These are phyloP conservation scores for Exsudoporus frostii DNA, from an alignment of 768 basidiomycete species.

Conservation along the genomic window DNA sequence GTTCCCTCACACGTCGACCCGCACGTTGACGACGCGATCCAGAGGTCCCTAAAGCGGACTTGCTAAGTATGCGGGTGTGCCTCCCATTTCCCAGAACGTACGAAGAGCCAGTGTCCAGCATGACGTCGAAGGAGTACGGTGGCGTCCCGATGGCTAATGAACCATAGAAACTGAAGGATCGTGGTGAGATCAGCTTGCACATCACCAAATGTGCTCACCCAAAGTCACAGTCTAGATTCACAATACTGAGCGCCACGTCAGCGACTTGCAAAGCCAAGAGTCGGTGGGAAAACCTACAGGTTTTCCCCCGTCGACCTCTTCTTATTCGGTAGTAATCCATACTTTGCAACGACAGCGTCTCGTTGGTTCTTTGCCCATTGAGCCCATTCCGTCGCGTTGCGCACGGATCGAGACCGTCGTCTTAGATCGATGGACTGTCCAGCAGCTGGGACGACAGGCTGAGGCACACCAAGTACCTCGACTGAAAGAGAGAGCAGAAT, in stretches of 20 bases:
- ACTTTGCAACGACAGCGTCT: slow-evolving; percentile 44
- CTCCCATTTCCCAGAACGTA: slow-evolving; percentile 11
- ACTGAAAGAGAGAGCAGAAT: slow-evolving; percentile 10
- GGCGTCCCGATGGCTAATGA: slow-evolving; percentile 44
- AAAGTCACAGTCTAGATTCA: slow-evolving; percentile 63
- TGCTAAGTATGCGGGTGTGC: background rate
- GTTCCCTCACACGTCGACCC: slow-evolving; percentile 31
- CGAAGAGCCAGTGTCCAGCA: slow-evolving; percentile 51
- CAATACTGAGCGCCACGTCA: slow-evolving; percentile 40
- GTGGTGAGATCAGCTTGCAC: background rate
- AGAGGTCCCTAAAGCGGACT: slow-evolving; percentile 43
- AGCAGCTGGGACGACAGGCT: slow-evolving; percentile 3
- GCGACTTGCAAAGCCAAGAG: background rate
- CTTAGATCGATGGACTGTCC: slow-evolving; percentile 23
- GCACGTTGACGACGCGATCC: slow-evolving; percentile 42
- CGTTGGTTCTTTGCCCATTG: slow-evolving; percentile 46
- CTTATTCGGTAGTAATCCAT: slow-evolving; percentile 30
- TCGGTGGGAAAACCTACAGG: slow-evolving; percentile 32
- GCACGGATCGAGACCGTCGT: slow-evolving; percentile 9
- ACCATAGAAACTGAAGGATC: slow-evolving; percentile 31
- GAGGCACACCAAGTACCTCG: slow-evolving; percentile 13
- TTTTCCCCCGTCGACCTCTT: slow-evolving; percentile 49
- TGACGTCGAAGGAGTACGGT: slow-evolving; percentile 42
- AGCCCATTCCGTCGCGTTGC: slow-evolving; percentile 21
- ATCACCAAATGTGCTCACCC: slow-evolving; percentile 35